phyloP scores from a whole-genome alignment of 495 filamentous ascomycete species.

The Rhypophila decipiens region DNA sequence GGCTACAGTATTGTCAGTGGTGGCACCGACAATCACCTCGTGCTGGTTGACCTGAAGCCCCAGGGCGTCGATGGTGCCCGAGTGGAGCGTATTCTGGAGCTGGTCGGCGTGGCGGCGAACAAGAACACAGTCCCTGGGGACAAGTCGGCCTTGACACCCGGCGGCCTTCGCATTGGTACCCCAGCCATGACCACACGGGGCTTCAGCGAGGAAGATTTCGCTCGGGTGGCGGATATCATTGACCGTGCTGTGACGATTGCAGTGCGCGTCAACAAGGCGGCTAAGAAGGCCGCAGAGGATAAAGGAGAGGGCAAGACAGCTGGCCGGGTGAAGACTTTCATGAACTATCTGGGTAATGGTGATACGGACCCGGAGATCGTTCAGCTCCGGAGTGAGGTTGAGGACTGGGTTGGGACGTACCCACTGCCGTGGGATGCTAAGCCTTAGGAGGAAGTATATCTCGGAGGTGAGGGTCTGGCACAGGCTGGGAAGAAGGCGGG shows the following conservation, averaged over 20 bases:
- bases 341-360: constrained; percentile 75
- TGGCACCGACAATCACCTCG: constrained; percentile 94
- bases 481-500: neutral
- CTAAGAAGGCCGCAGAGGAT: constrained; percentile 66
- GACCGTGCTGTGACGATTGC: constrained; percentile 84
- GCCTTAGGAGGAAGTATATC: constrained; percentile 4
- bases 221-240: constrained; percentile 86
- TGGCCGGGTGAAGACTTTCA: constrained; percentile 72
- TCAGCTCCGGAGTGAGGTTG: constrained; percentile 79
- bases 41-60: constrained; percentile 91
- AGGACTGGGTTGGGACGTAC: constrained; percentile 93
- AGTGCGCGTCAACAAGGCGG: constrained; percentile 73
- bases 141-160: constrained; percentile 84
- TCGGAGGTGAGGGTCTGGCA: neutral
- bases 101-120: constrained; percentile 92
- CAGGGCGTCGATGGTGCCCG: constrained; percentile 84
- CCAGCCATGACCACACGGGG: constrained; percentile 97
- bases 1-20: constrained; percentile 90
- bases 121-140: constrained; percentile 99
- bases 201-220: constrained; percentile 81
- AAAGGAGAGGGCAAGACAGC: constrained; percentile 70
- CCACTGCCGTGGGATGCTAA: constrained; percentile 67
- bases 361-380: constrained; percentile 81
- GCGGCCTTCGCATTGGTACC: constrained; percentile 85
- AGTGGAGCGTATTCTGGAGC: constrained; percentile 89